These are phyloP conservation scores for Ceratobasidium papillatum DNA, from an alignment of 1,284 basidiomycete species.

Conservation along the genomic window DNA sequence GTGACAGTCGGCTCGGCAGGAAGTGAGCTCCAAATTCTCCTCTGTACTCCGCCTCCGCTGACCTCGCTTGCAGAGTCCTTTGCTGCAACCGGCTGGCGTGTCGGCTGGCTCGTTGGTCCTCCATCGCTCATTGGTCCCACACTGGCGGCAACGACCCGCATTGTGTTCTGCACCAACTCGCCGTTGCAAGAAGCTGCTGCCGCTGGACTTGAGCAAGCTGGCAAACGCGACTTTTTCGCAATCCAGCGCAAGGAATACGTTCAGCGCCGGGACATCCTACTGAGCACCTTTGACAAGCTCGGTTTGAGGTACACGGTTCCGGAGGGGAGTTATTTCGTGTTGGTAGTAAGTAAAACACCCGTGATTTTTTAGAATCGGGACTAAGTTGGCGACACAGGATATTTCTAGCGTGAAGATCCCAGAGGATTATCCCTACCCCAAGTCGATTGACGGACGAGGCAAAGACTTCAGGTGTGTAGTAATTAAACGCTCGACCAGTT, in stretches of 20 bases:
- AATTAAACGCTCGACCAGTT: constrained; percentile 45
- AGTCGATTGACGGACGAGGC: constrained; percentile 78
- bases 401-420: constrained; percentile 84
- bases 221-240: constrained; percentile 79
- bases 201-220: constrained; percentile 81
- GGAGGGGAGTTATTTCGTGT: constrained; percentile 88
- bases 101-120: constrained; percentile 96
- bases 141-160: constrained; percentile 89
- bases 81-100: constrained; percentile 96
- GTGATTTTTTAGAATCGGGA: background rate
- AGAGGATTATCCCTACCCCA: constrained; percentile 83
- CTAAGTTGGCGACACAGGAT: constrained; percentile 64
- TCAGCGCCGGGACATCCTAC: constrained; percentile 79
- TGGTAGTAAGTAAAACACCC: constrained; percentile 69
- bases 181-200: constrained; percentile 93
- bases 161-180: constrained; percentile 94
- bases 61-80: constrained; percentile 78
- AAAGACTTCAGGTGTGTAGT: constrained; percentile 81
- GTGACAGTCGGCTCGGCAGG: constrained; percentile 84
- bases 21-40: constrained; percentile 59
- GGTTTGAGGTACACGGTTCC: constrained; percentile 89
- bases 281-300: constrained; percentile 81
- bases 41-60: background rate
- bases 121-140: constrained; percentile 84
- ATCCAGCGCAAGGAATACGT: constrained; percentile 82